These are phyloP conservation scores for Sclerotinia spermophila DNA, from an alignment of 2,329 filamentous ascomycete genomes.

Conservation along the genomic window DNA sequence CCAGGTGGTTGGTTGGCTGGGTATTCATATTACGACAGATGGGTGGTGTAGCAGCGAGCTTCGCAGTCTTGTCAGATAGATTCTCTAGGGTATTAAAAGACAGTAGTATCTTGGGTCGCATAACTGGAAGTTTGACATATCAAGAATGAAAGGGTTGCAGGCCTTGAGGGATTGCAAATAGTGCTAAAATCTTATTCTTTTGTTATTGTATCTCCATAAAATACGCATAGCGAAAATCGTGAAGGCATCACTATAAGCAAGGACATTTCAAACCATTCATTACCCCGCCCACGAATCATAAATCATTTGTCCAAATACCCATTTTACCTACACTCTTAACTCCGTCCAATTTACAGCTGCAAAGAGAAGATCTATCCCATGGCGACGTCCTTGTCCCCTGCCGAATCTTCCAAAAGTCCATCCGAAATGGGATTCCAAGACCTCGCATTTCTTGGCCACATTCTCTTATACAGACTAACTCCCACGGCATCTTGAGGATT, in stretches of 20 bases:
- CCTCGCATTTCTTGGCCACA: conserved; percentile 70
- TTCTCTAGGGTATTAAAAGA: no score
- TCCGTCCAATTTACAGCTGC: not conserved
- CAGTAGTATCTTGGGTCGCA: not conserved
- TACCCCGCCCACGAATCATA: conserved; percentile 1
- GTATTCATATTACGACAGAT: not conserved
- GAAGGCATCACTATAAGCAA: not conserved
- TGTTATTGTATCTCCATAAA: not conserved
- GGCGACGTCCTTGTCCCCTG: conserved; percentile 5
- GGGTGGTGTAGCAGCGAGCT: not conserved
- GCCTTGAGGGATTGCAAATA: not conserved
- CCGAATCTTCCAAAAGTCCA: not conserved
- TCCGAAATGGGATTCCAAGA: conserved; percentile 26
- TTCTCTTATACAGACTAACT: conserved; percentile 81
- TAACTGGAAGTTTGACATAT: not conserved
- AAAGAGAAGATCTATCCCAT: conserved; percentile 9
- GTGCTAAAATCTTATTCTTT: not conserved
- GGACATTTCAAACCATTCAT: not conserved
- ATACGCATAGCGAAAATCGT: not conserved
- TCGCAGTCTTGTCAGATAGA: not conserved
- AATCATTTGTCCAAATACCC: conserved; percentile 13
- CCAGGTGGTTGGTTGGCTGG: not conserved
- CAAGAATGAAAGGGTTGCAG: not conserved
- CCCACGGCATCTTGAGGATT: conserved; percentile 94
- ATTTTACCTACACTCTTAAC: conserved; percentile 11